Base-by-base conservation (phyloP, 2,329 filamentous ascomycete genomes). In the Hypoxylon sp. region DNA sequence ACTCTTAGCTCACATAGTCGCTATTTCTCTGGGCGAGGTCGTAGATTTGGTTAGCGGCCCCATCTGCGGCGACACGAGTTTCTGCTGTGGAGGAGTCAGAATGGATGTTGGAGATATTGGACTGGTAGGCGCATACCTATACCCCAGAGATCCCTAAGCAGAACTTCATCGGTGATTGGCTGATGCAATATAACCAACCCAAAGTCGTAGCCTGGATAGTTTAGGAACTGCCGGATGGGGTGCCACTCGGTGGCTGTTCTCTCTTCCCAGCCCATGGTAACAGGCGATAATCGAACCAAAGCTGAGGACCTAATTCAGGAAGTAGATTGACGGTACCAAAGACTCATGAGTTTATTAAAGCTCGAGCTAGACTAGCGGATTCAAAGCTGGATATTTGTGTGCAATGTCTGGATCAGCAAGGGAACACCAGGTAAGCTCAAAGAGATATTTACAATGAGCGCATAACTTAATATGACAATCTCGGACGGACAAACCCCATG, bases 61-160 rank as follows among this genome's bases (percentile, higher is more conserved):
- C 95, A 79, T 99, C 95, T 26, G 93, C 95, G 61, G 93, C 97
- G 55, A 98, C 83, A 22, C 85, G 86, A 64, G 89, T 84, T 20
- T 79, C 80, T 54, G 91, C 89, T 91, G 70, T 58, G 11, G 20
- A 19, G 15, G 15, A 19, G 65, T 77, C 53, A 76, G 71, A 34
- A 70, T 46, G 8, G 3, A 13, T 39, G 8, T 26, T 6, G 4
- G 15, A 15, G 10, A 17, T 37, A 19, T 3, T 10, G 13, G 24
- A 8, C 22, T 32, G 26, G n/a, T 46, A 20, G 43, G 13, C 20
- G 24, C 51, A 53, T 70, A 76, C 74, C 71, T 59, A 62, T 64
- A 26, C 43, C 52, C 74, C 74, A 76, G 15, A 76, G 67, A 52
- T 74, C 65, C 15, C 52, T 60, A 34, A 75, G 72, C 10, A 75